phyloP scores from a whole-genome alignment of 257 asterid genomes.

The Solanum tarijense region DNA sequence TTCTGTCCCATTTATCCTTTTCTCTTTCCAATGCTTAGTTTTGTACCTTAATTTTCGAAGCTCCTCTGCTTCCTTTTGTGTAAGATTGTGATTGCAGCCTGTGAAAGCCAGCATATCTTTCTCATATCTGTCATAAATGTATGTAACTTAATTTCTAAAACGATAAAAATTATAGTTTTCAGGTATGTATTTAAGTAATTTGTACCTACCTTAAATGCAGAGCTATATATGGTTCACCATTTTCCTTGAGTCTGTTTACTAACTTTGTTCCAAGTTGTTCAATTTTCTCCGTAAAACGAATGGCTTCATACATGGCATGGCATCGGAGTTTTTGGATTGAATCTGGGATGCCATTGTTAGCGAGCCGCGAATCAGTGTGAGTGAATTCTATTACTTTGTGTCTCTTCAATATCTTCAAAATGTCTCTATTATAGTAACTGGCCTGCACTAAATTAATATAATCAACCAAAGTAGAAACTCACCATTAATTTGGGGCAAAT shows the following conservation, averaged over 20 bases:
- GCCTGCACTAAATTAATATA: slow-evolving; percentile 14
- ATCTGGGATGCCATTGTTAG: slow-evolving; percentile 26
- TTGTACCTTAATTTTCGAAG: slow-evolving; percentile 18
- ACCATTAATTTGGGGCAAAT: background rate
- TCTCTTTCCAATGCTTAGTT: slow-evolving; percentile 31
- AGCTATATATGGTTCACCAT: slow-evolving; percentile 19
- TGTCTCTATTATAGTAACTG: slow-evolving; percentile 22
- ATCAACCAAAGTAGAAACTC: background rate
- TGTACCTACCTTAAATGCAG: slow-evolving; percentile 29
- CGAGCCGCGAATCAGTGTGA: slow-evolving; percentile 26
- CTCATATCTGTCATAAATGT: slow-evolving; percentile 19
- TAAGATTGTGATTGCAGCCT: slow-evolving; percentile 35
- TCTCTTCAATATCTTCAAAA: slow-evolving; percentile 9
- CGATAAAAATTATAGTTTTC: background rate
- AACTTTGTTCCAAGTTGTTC: slow-evolving; percentile 18
- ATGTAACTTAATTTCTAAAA: background rate
- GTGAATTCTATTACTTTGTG: slow-evolving; percentile 21
- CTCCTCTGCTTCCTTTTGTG: slow-evolving; percentile 7
- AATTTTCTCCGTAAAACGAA: slow-evolving; percentile 15
- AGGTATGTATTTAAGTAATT: background rate
- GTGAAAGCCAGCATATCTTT: slow-evolving; percentile 47
- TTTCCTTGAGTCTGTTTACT: slow-evolving; percentile 17
- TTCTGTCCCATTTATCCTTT: slow-evolving; percentile 23
- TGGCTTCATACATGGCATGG: slow-evolving; percentile 34
- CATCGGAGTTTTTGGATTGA: slow-evolving; percentile 30